Base-by-base conservation (phyloP, 139 green algal species). In the Chlorella sp. region DNA sequence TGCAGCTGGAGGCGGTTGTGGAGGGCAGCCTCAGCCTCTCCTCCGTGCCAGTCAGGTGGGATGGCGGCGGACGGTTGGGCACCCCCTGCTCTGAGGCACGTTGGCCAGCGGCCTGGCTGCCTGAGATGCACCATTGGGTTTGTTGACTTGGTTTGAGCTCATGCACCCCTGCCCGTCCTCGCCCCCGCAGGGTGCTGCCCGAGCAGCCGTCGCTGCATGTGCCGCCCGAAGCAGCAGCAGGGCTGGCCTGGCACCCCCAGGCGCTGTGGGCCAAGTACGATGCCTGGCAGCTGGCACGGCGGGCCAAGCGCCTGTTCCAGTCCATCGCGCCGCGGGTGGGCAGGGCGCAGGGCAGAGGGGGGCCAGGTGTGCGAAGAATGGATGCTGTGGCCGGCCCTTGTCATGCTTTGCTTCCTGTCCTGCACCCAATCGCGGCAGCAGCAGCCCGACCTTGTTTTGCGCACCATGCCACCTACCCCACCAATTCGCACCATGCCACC, bases 231-330 rank as follows among this genome's bases (percentile, higher is more conserved):
- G 77, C 60, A 1, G 22, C 30, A 41, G 77, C 40, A 8, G 77
- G 77, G 30, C 17, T 73, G 60, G 77, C 77, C 40, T 83, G 77
- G 77, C 77, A 83, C 77, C 77, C 77, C 0, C 77, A 9, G 14
- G 40, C 40, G 9, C 17, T 83, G 40, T 83, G 74, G 14, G 38
- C 60, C 5, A 19, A 20, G 11, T 83, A 74, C 8, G 77, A 83
- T 30, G 40, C 77, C 28, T 83, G 77, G 77, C 58, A 38, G 77
- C 77, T 83, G 58, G 77, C 77, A 11, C 34, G 58, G 77, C 77
- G 77, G 28, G 77, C 77, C 77, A 83, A 48, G 77, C 77, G 77
- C 8, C 77, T 83, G 34, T 83, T 83, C 77, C 77, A 83, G 38
- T 83, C 77, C 58, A 73, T 83, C 28, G 60, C 60, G 16, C 77